Base-by-base conservation (phyloP, 306 rosid genomes). In the Cucurbita pepo region DNA sequence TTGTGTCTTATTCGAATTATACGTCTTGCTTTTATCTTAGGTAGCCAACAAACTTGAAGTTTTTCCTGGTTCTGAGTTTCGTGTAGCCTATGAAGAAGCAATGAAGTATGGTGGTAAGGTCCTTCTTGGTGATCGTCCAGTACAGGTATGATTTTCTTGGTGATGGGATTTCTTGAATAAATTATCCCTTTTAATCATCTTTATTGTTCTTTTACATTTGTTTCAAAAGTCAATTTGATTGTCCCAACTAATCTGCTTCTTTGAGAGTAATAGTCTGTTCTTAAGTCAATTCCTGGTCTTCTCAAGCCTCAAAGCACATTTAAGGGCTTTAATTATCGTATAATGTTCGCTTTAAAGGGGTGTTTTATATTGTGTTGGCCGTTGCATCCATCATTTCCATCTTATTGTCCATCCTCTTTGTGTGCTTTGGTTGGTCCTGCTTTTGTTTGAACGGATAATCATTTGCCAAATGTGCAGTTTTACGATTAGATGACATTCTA, bases 81-180 rank as follows among this genome's bases (percentile, higher is more conserved):
- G 95, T 56, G 91, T 89, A 72, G 99, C 91, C 34, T 89, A 90
- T 83, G 97, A 94, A 77, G 99, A 94, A 81, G 97, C 99, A 55
- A 77, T 86, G 82, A 94, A 94, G 79, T 94, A 94, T 59, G 92
- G 99, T 60, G 97, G 91, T 76, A 82, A 88, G 80, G 97, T 94
- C 80, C 83, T 91, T 76, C 97, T 94, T 69, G 99, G 99, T 43
- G 99, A 94, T 80, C 97, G 97, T 18, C 99, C 99, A 6, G 97
- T 91, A 70, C 90, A 91, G 92, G 99, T 94, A 81, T 43, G 21
- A 66, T 21, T 36, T 45, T 5, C 45, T 62, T 3, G 43, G 37
- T 65, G 19, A 66, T 43, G 5, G 53, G 34, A 21, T 19, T 45
- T 66, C 40, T 45, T n/a, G 37, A 10, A 43, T 5, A 43, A 65